Base-by-base conservation (phyloP, 73 alveolate species). In the Paramecium octaurelia region DNA sequence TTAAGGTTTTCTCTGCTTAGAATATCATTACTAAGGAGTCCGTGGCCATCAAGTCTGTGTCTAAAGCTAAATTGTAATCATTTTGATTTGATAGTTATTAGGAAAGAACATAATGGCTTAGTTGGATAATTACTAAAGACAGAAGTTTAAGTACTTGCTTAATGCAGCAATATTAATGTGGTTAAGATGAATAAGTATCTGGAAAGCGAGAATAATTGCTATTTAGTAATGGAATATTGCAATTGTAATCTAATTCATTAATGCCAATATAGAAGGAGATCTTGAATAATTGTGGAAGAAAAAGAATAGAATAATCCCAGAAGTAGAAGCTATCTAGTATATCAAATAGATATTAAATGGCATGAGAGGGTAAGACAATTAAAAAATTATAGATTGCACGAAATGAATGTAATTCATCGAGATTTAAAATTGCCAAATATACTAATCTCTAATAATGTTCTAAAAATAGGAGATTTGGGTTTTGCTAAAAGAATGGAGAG, bases 401-500 rank as follows among this genome's bases (percentile, higher is more conserved):
- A 80, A 80, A 80, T 80, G 91, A 80, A 80, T 80, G 91, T 80
- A 2, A 43, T 80, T 14, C 91, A 80, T 48, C 21, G 91, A 80
- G 91, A 80, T 48, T 35, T 80, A 21, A 80, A 80, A 46, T 46
- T 80, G 12, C 76, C 91, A 8, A 80, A 80, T 46, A 80, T 80
- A 20, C 44, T 80, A 80, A 80, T 80, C 20, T 80, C 91, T 20
- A 80, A 80, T 46, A 23, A 10, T 24, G 57, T 80, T 46, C 75
- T 80, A 80, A 80, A 80, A 80, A 80, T 80, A 43, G 91, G 91
- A 43, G 91, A 80, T 80, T 80, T 80, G 24, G 91, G 91, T 11
- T 80, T 80, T 48, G 91, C 91, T 21, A 80, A 80, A 35, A 42
- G 91, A 23, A 21, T 80, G 48, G 91, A 80, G 8, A 27, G 36